Conservation (phyloP, 352 stramenopile genomes). For the Phytopythium chamaehyphon region DNA sequence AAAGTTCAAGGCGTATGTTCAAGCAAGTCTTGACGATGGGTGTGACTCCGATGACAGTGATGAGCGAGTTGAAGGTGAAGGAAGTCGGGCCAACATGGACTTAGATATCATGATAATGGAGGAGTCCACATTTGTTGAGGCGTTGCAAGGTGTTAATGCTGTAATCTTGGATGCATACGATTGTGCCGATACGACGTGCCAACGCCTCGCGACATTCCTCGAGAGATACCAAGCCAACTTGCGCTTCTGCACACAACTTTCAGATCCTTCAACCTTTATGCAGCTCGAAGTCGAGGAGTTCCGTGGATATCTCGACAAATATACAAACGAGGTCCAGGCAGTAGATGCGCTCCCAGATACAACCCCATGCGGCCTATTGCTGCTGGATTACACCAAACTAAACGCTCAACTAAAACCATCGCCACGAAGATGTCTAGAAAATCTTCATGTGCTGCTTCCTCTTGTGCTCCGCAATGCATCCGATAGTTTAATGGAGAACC, state of each 20-base stretch:
- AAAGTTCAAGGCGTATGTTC: slow-evolving; percentile 68
- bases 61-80: slow-evolving; percentile 28
- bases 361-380: slow-evolving; percentile 40
- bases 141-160: slow-evolving; percentile 43
- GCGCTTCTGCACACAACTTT: slow-evolving; percentile 39
- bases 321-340: slow-evolving; percentile 44
- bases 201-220: slow-evolving; percentile 64
- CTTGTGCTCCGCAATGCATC: slow-evolving; percentile 61
- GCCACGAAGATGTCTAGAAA: slow-evolving; percentile 52
- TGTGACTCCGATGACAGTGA: slow-evolving; percentile 28
- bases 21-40: slow-evolving; percentile 46
- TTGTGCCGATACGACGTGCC: slow-evolving; percentile 45
- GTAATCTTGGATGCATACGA: slow-evolving; percentile 55
- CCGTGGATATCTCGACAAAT: slow-evolving; percentile 56
- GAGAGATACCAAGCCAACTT: slow-evolving; percentile 74
- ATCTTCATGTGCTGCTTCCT: slow-evolving; percentile 51
- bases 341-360: slow-evolving; percentile 52
- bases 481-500: slow-evolving; percentile 44
- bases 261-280: slow-evolving; percentile 22
- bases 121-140: slow-evolving; percentile 51
- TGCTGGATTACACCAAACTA: slow-evolving; percentile 54
- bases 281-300: slow-evolving; percentile 51
- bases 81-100: slow-evolving; percentile 50
- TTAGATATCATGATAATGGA: slow-evolving; percentile 83
- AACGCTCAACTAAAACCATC: slow-evolving; percentile 65